Evolutionary conservation across 2,329 filamentous ascomycete genomes (phyloP).

Genomic region (Pseudogymnoascus sp.): DNA sequence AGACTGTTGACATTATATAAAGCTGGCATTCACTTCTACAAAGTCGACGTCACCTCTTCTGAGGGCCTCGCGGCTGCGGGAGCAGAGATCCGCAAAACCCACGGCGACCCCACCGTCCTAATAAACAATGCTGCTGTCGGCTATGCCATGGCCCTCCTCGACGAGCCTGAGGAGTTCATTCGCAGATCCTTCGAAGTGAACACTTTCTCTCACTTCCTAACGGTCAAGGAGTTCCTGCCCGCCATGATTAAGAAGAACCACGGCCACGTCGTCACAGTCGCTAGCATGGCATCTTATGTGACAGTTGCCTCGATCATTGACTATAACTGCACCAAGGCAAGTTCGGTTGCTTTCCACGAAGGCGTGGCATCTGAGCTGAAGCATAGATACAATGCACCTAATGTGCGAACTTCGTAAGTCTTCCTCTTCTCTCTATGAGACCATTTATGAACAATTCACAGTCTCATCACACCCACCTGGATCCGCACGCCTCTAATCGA

Average conservation of each 20-base stretch:
- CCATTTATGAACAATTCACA: constrained; percentile 16
- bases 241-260: constrained; percentile 40
- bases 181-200: constrained; percentile 40
- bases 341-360: constrained; percentile 46
- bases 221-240: constrained; percentile 39
- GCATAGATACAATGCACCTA: constrained; percentile 29
- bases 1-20: neutral
- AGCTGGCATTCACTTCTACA: neutral
- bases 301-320: constrained; percentile 39
- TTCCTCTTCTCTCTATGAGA: neutral
- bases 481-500: constrained; percentile 50
- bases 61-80: constrained; percentile 38
- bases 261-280: constrained; percentile 47
- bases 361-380: constrained; percentile 32
- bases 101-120: constrained; percentile 31
- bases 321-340: constrained; percentile 44
- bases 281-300: constrained; percentile 43
- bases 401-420: constrained; percentile 30
- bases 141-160: constrained; percentile 34
- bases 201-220: constrained; percentile 39
- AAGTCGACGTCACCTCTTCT: constrained; percentile 40
- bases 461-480: constrained; percentile 56
- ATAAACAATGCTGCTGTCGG: constrained; percentile 37
- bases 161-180: constrained; percentile 32
- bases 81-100: constrained; percentile 28